A percentile compares a stretch with the other conserved stretches of the same genome.
These are phyloP conservation scores for Ceratobasidium sp. DNA, from an alignment of 1,284 basidiomycete species.

Conservation along the genomic window DNA sequence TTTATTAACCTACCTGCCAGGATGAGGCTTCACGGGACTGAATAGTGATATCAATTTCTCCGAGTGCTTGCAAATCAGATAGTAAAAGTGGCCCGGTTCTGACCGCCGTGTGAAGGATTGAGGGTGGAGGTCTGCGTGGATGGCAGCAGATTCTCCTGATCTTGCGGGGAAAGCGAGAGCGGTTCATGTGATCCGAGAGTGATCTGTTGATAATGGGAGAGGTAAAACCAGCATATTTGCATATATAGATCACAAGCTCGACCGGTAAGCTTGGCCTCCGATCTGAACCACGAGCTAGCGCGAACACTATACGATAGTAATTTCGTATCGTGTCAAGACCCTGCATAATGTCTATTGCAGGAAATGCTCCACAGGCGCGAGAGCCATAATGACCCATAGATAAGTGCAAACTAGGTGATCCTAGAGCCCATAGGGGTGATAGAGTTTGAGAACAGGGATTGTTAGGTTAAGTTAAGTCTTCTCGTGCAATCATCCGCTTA, in stretches of 20 bases:
- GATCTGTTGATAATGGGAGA: background rate
- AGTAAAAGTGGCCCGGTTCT: no score
- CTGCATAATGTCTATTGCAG: background rate
- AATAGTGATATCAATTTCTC: background rate
- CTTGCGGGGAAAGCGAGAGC: background rate
- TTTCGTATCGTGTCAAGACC: background rate
- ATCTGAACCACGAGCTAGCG: background rate
- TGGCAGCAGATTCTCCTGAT: no score
- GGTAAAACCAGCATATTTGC: background rate
- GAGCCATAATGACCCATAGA: no score
- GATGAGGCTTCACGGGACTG: background rate
- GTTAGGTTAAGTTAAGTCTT: no score
- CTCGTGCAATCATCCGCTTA: no score
- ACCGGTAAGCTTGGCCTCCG: background rate
- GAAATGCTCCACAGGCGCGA: no score
- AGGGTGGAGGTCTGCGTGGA: background rate
- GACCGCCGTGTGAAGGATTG: background rate
- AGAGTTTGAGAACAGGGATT: no score
- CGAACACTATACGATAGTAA: slow-evolving; percentile 2
- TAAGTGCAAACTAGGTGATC: no score
- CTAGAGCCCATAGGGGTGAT: no score
- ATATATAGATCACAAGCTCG: background rate
- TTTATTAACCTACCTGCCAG: no score
- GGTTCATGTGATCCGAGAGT: background rate
- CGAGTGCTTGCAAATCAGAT: no score